Evolutionary conservation across 2,329 filamentous ascomycete genomes (phyloP).

Genomic region (Paecilomyces fulvus): DNA sequence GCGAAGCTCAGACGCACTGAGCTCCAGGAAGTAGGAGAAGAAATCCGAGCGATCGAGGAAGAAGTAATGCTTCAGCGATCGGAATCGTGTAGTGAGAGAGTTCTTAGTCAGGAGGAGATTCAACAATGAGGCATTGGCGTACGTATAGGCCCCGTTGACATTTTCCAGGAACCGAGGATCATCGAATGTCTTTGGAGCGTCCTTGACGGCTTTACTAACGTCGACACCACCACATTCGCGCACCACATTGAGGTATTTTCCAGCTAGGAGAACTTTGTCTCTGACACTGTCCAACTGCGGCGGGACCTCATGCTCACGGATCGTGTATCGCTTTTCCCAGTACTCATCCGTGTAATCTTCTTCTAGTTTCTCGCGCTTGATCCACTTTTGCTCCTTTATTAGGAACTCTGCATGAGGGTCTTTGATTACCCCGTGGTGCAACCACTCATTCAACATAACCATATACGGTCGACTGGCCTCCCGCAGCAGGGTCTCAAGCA

Average conservation of each 20-base stretch:
- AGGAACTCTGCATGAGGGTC: conserved; percentile 92
- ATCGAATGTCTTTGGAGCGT: conserved; percentile 88
- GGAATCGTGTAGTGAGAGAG: conserved; percentile 73
- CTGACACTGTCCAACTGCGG: conserved; percentile 86
- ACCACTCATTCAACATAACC: conserved; percentile 97
- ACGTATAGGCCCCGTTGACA: conserved; percentile 87
- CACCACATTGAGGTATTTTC: conserved; percentile 97
- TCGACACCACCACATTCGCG: conserved; percentile 95
- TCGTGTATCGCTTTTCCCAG: conserved; percentile 95
- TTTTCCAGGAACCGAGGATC: conserved; percentile 90
- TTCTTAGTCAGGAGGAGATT: conserved; percentile 88
- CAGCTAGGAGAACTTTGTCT: conserved; percentile 88
- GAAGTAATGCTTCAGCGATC: conserved; percentile 96
- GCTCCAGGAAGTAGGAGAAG: conserved; percentile 94
- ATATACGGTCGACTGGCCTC: conserved; percentile 93
- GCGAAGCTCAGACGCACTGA: conserved; percentile 78
- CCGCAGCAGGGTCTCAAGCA: conserved; percentile 73
- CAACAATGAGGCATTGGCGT: conserved; percentile 89
- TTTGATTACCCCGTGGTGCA: conserved; percentile 90
- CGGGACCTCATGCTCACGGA: conserved; percentile 82
- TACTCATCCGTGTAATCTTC: conserved; percentile 99
- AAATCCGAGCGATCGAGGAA: conserved; percentile 97
- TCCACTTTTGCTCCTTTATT: conserved; percentile 92
- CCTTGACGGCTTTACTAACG: conserved; percentile 75
- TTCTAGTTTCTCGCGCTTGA: conserved; percentile 79